Evolutionary conservation across 345 rosid species (phyloP).

Genomic region (Anacardium occidentale): DNA sequence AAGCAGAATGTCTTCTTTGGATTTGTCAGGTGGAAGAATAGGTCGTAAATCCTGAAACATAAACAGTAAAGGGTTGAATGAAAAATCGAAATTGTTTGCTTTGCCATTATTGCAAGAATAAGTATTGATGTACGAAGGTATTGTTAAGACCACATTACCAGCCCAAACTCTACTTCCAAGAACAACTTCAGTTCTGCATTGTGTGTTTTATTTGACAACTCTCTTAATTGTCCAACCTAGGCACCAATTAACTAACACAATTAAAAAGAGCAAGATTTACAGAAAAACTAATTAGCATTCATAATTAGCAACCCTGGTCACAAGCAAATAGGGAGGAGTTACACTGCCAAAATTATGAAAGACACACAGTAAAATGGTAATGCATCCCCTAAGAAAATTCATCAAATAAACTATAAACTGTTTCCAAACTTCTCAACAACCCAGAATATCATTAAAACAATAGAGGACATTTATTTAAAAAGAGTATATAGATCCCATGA

Average conservation of each 20-base stretch:
- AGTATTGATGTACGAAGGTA: slow-evolving; percentile 6
- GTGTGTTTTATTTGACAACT: slow-evolving; percentile 67
- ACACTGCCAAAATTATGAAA: background rate
- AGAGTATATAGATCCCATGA: too few species aligned
- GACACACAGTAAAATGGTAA: background rate
- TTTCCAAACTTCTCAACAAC: background rate
- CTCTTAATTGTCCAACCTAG: slow-evolving; percentile 93
- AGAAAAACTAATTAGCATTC: too few species aligned
- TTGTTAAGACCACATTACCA: slow-evolving; percentile 39
- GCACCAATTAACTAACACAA: background rate
- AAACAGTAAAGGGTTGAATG: background rate
- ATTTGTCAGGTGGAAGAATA: slow-evolving; percentile 58
- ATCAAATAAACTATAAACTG: background rate
- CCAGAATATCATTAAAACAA: too few species aligned
- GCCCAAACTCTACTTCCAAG: slow-evolving; percentile 82
- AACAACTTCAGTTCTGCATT: slow-evolving; percentile 84
- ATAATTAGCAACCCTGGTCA: too few species aligned
- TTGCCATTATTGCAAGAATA: background rate
- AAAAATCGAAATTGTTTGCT: background rate
- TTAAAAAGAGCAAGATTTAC: too few species aligned
- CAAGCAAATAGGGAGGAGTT: background rate
- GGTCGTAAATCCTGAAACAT: slow-evolving; percentile 66
- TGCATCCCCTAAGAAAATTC: background rate
- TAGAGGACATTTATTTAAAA: too few species aligned
- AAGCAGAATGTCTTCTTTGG: slow-evolving; percentile 75